phyloP scores from a whole-genome alignment of 345 rosid genomes.

The Pugionium dolabratum region DNA sequence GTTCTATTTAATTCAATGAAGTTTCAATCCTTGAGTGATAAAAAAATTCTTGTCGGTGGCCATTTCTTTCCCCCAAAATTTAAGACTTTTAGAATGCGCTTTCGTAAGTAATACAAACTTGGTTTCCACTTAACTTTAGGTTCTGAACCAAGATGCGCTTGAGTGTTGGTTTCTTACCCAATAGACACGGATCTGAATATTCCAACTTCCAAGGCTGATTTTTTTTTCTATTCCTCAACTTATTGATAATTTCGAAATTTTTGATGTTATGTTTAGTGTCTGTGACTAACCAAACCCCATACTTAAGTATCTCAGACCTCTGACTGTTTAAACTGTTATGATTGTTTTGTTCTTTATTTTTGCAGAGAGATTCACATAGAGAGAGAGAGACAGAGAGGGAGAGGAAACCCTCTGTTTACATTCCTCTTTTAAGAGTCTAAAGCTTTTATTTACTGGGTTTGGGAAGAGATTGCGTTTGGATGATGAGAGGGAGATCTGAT shows the following conservation, averaged over 20 bases:
- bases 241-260: background rate
- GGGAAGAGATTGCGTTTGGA: slow-evolving; percentile 9
- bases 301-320: background rate
- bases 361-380: slow-evolving; percentile 24
- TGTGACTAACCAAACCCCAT: slow-evolving; percentile 13
- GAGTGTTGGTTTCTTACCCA: slow-evolving; percentile 24
- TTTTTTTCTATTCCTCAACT: background rate
- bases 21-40: slow-evolving; percentile 3
- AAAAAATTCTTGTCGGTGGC: slow-evolving; percentile 27
- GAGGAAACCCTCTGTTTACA: background rate
- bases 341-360: slow-evolving; percentile 22
- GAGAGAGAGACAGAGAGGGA: background rate
- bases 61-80: background rate
- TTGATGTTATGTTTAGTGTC: slow-evolving; percentile 16
- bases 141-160: slow-evolving; percentile 22
- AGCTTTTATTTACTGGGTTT: slow-evolving; percentile 7
- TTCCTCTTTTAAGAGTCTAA: background rate
- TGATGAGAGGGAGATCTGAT: slow-evolving; percentile 88
- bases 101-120: slow-evolving; percentile 1
- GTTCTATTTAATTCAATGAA: background rate
- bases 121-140: slow-evolving; percentile 27
- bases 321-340: slow-evolving; percentile 13
- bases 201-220: background rate
- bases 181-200: slow-evolving; percentile 31
- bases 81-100: background rate